Evolutionary conservation across 768 basidiomycete genomes (phyloP).

Genomic region (Stropharia rugosoannulata): DNA sequence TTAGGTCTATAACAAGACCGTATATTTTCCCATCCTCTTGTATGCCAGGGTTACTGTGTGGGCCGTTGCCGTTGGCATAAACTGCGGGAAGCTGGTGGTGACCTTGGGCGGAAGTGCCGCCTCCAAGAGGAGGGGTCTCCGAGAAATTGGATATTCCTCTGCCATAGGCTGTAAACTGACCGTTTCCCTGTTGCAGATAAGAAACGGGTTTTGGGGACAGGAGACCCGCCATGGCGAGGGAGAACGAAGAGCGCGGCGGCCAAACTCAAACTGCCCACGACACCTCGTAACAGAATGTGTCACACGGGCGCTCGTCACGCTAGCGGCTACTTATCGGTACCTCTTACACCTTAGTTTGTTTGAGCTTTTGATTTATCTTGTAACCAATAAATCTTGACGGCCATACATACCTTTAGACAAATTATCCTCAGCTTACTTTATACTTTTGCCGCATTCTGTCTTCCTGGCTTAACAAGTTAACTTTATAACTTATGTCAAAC

Average conservation of each 20-base stretch:
- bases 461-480: too few species aligned
- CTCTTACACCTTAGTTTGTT: too few species aligned
- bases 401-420: too few species aligned
- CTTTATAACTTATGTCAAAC: too few species aligned
- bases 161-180: conserved; percentile 60
- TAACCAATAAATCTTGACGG: too few species aligned
- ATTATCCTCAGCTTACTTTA: too few species aligned
- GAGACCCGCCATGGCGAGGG: conserved; percentile 55
- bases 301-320: neutral
- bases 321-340: too few species aligned
- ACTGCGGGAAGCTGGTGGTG: conserved; percentile 11
- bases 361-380: too few species aligned
- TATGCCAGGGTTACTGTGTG: conserved; percentile 20
- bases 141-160: conserved; percentile 54
- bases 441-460: too few species aligned
- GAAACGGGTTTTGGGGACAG: conserved; percentile 62
- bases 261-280: conserved; percentile 8
- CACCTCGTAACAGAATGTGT: neutral
- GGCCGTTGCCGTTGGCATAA: conserved; percentile 17
- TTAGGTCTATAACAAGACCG: conserved; percentile 81
- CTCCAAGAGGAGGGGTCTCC: conserved; percentile 59
- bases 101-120: conserved; percentile 34
- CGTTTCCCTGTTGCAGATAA: conserved; percentile 57
- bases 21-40: conserved; percentile 81
- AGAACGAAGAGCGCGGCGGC: neutral